Base-by-base conservation (phyloP, 441 rosid genomes). In the Eutrema salsugineum region DNA sequence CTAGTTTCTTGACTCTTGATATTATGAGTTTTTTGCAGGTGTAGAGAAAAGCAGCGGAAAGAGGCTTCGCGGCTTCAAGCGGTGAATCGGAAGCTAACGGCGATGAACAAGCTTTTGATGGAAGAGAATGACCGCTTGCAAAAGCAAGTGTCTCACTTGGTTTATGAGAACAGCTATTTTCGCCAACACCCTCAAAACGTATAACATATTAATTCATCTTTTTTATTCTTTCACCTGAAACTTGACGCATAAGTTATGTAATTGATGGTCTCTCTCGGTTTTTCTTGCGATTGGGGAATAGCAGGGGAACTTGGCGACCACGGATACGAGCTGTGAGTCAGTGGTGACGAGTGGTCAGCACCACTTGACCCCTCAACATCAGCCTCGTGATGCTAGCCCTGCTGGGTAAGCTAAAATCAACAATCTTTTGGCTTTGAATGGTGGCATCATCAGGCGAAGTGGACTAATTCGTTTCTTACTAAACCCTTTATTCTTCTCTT, bases 361-460 rank as follows among this genome's bases (percentile, higher is more conserved):
- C 79, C 88, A 88, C 60, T 71, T 82, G 81, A 86, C 93, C 77
- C 83, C 88, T 73, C 90, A 81, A 81, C 88, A 86, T 71, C 93
- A 89, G 10, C 93, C 90, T 33, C 84, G 86, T 79, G 93, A 88
- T 82, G 90, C 90, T 56, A 88, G 93, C 61, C 93, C 93, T 88
- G 93, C 93, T 63, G 93, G 93, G 93, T 88, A 39, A 79, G 87
- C 66, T 42, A 20, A n/a, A 69, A 24, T 16, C 27, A 22, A 16
- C 22, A 32, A 1, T 2, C 28, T 2, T 2, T 66, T 72, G 53
- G 19, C 19, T 20, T 67, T 27, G 6, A 44, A 44, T 22, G 24
- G 24, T 22, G 24, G 24, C 24, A 22, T 22, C 24, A 22, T 22
- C 24, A 22, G 24, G 24, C 2, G 1, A 22, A 22, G 1, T 22